Conservation (phyloP, 2,329 filamentous ascomycete species). For the Zasmidium citrigriseum region DNA sequence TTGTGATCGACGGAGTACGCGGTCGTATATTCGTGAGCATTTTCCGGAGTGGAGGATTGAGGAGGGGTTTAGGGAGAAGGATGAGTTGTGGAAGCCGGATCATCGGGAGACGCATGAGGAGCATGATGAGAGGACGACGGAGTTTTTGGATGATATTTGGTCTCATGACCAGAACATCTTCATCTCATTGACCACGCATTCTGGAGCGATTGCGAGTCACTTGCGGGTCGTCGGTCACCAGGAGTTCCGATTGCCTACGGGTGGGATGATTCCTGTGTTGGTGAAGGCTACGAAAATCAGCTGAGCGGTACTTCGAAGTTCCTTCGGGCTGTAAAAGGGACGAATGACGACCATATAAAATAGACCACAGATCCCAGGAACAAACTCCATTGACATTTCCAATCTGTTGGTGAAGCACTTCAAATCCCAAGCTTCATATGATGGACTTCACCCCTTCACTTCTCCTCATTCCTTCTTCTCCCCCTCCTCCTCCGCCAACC, state of each 20-base stretch:
- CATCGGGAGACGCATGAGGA: constrained; percentile 25
- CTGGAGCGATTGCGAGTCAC: constrained; percentile 58
- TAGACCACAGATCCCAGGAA: not conserved
- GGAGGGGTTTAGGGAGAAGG: constrained; percentile 60
- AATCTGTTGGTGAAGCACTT: not conserved
- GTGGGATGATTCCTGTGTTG: constrained; percentile 54
- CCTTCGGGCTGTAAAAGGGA: too few species aligned
- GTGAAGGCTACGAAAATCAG: constrained; percentile 40
- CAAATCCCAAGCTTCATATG: not conserved
- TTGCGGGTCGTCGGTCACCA: constrained; percentile 49
- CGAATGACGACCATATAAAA: too few species aligned
- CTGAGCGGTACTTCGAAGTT: too few species aligned
- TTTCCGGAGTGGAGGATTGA: constrained; percentile 62
- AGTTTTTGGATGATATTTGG: constrained; percentile 57
- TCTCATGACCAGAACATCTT: constrained; percentile 47
- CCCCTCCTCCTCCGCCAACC: constrained; percentile 64
- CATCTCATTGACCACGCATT: constrained; percentile 60
- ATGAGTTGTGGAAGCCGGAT: constrained; percentile 49
- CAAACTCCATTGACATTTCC: not conserved
- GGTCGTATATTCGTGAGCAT: constrained; percentile 53
- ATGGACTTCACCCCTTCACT: not conserved
- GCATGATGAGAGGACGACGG: constrained; percentile 21
- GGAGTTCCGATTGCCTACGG: constrained; percentile 49
- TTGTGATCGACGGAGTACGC: constrained; percentile 63
- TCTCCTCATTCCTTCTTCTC: constrained; percentile 1